phyloP scores from a whole-genome alignment of 2,329 filamentous ascomycete genomes.

The Allantophomopsis lycopodina region DNA sequence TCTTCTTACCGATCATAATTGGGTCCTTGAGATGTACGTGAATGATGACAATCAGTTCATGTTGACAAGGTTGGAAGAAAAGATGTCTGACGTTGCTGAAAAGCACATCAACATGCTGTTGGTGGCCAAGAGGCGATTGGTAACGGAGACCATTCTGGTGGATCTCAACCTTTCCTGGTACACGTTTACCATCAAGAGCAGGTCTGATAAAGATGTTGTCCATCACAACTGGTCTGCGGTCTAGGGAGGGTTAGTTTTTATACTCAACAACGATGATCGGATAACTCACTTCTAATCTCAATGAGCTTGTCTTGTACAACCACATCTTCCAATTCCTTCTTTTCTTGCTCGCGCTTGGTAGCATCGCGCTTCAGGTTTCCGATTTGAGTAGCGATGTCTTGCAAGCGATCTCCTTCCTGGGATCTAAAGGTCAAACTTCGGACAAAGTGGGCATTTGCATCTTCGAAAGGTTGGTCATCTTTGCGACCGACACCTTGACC shows the following conservation, averaged over 20 bases:
- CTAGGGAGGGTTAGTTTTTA: conserved; percentile 35
- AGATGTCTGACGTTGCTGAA: conserved; percentile 98
- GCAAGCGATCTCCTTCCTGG: conserved; percentile 74
- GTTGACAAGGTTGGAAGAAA: conserved; percentile 95
- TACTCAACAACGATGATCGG: background rate
- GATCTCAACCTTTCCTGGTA: conserved; percentile 91
- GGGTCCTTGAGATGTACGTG: conserved; percentile 97
- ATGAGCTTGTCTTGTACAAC: conserved; percentile 97
- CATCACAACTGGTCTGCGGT: conserved; percentile 78
- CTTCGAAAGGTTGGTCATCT: conserved; percentile 96
- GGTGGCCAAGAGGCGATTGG: conserved; percentile 63
- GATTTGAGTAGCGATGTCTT: conserved; percentile 84
- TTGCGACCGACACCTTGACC: conserved; percentile 95
- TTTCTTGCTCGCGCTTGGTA: conserved; percentile 87
- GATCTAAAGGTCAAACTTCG: conserved; percentile 92
- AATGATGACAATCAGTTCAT: conserved; percentile 94
- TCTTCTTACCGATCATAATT: conserved; percentile 95
- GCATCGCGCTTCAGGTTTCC: conserved; percentile 92
- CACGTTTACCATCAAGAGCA: conserved; percentile 90
- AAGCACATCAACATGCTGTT: conserved; percentile 80
- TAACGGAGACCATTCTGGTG: conserved; percentile 99
- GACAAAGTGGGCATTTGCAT: conserved; percentile 89
- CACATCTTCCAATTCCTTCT: conserved; percentile 99
- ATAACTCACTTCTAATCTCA: conserved; percentile 70
- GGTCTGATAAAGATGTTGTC: conserved; percentile 94